Percentiles rank a stretch among this genome's conserved stretches.
Evolutionary conservation across 495 filamentous ascomycete genomes (phyloP).

Genomic region (Neurospora sp.): DNA sequence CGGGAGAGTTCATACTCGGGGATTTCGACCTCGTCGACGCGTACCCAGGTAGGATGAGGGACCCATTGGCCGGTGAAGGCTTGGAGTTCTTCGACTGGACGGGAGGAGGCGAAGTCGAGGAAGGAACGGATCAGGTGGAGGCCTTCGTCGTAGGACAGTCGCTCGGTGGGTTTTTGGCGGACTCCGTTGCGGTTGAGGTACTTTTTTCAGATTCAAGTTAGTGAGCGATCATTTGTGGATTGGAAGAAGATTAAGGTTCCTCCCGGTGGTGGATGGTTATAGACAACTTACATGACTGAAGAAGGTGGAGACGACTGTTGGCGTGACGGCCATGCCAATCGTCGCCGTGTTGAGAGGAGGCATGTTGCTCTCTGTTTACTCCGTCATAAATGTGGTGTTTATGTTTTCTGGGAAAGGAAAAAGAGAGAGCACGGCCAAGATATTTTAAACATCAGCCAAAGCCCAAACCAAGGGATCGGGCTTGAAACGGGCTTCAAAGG

Average conservation of each 20-base stretch:
- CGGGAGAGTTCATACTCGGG: slow-evolving; percentile 47
- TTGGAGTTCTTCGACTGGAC: slow-evolving; percentile 87
- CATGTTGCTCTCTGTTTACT: slow-evolving; percentile 27
- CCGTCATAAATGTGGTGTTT: background rate
- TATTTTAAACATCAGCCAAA: background rate
- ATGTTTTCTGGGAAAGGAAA: background rate
- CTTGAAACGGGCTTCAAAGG: background rate
- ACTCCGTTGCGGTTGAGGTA: slow-evolving; percentile 71
- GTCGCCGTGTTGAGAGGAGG: slow-evolving; percentile 50
- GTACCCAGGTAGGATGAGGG: slow-evolving; percentile 80
- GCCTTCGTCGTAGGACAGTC: slow-evolving; percentile 91
- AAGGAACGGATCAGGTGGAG: slow-evolving; percentile 81
- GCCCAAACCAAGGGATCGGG: background rate
- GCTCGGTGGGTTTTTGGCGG: slow-evolving; percentile 67
- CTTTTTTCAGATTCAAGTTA: slow-evolving; percentile 29
- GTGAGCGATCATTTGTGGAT: background rate
- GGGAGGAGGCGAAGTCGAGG: slow-evolving; percentile 68
- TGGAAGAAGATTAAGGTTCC: background rate
- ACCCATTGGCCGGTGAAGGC: slow-evolving; percentile 85
- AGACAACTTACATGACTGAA: slow-evolving; percentile 57
- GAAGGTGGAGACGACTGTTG: slow-evolving; percentile 67
- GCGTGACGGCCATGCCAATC: slow-evolving; percentile 63
- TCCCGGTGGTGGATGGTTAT: background rate
- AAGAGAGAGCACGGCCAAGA: background rate
- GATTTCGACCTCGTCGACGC: slow-evolving; percentile 62